Evolutionary conservation across 345 rosid genomes (phyloP), one percentile per base, ranked within the genome.

Genomic region (Aurinia saxatilis): DNA sequence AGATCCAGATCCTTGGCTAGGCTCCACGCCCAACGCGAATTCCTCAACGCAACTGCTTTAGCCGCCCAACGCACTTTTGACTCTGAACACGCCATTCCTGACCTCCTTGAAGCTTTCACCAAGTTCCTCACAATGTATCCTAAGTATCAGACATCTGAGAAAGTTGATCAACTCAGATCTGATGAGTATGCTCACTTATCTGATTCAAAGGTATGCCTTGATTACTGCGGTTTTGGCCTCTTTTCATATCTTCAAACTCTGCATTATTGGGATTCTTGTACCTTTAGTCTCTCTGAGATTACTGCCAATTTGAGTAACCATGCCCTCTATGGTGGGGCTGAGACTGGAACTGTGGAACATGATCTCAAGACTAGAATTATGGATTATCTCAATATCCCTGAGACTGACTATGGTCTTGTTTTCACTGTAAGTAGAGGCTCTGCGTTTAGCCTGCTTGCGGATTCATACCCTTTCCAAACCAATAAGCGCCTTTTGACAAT

Each of bases 61-160:
- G 91, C 87, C 0, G 90, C 91, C 0, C 84, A 85, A 63, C 74
- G 82, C 8, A 70, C 50, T 33, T 83, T 81, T 54, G 68, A 60
- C 67, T 65, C 83, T 0, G 79, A 79, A 46, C 87, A 80, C 27
- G 70, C 77, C 10, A 74, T 88, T 47, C 90, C 87, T 35, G 67
- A 63, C 19, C 80, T 88, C 51, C 50, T 65, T 6, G 87, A 77
- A 33, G 85, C 96, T 5, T 82, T 88, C 65, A 50, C 79, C 35
- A 83, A 85, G 84, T 88, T 88, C 61, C 76, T 88, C 58, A 77
- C 80, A 2, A 86, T 88, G 96, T 88, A 88, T 42, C 96, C 96
- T 19, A 85, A 81, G 73, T 88, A 77, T 50, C 76, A 83, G 47
- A 75, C 75, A 2, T 73, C 96, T 1, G 96, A 88, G 67, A 88